Base-by-base conservation (phyloP, 768 basidiomycete genomes). In the Phanerochaete sordida region DNA sequence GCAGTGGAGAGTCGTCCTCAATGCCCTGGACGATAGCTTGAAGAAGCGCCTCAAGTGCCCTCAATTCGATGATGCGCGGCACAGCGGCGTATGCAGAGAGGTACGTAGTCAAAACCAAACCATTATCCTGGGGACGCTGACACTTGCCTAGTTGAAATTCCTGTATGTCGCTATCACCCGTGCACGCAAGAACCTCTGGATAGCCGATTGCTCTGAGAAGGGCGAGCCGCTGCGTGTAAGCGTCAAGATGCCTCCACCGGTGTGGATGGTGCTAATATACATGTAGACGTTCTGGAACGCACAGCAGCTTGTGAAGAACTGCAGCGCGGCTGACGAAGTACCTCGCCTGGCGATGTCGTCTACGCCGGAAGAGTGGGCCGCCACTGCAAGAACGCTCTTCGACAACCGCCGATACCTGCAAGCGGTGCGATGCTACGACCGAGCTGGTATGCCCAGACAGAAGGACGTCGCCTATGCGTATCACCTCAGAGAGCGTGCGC, bases 131-230 rank as follows among this genome's bases (percentile, higher is more conserved):
- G n/a, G n/a, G n/a, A n/a, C n/a, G n/a, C n/a, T n/a, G n/a, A n/a
- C n/a, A n/a, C n/a, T n/a, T n/a, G n/a, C n/a, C n/a, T 21, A 88
- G 87, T 74, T 90, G n/a, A 90, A 90, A 64, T 79, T 77, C 48
- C 70, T 90, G 0, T 90, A 90, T 57, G 88, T 90, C 2, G 88
- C 86, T 0, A 80, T 89, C n/a, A 90, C 88, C 0, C 72, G 88
- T 44, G 87, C 88, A 0, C 78, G 84, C 46, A 87, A 85, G 58
- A 86, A 87, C 52, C 66, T 90, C 3, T 88, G 88, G 86, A 83
- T 90, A 21, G 81, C 81, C 1, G 88, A 90, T 67, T 77, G 75
- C 33, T 88, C 87, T 0, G 71, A 76, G 0, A 82, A 78, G 60
- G 75, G 80, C 16, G 79, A 83, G 43, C 79, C 85, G 1, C 83